Evolutionary conservation across 139 green algal species (phyloP).

Genomic region (Picocystis salinarum): DNA sequence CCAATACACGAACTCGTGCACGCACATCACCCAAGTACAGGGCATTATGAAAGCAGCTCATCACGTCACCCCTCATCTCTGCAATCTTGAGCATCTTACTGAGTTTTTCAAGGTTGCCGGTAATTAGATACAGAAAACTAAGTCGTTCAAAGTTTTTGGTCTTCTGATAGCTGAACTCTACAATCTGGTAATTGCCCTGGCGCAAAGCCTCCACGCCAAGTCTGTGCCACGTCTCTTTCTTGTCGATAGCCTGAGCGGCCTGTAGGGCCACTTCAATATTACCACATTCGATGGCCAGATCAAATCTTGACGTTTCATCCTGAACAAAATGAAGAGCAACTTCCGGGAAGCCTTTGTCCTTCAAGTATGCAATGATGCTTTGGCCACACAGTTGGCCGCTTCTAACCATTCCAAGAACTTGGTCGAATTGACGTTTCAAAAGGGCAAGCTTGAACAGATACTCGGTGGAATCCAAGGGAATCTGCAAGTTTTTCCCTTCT

Average conservation of each 20-base stretch:
- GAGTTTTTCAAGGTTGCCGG: constrained; percentile 78
- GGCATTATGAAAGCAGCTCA: constrained; percentile 91
- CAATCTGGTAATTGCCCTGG: constrained; percentile 92
- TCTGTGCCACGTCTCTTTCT: constrained; percentile 88
- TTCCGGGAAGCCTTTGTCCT: constrained; percentile 93
- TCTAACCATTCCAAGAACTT: constrained; percentile 83
- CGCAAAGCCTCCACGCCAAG: constrained; percentile 69
- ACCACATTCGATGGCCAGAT: constrained; percentile 77
- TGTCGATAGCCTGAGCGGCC: constrained; percentile 77
- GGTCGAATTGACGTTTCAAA: constrained; percentile 75
- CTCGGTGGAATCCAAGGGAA: constrained; percentile 73
- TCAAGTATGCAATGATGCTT: constrained; percentile 94
- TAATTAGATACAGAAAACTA: constrained; percentile 98
- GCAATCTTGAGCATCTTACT: constrained; percentile 96
- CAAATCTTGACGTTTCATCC: constrained; percentile 77
- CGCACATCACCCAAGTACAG: constrained; percentile 87
- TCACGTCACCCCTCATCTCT: constrained; percentile 82
- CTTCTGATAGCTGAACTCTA: constrained; percentile 97
- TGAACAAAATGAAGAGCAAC: constrained; percentile 89
- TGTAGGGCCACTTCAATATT: constrained; percentile 96
- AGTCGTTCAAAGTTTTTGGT: constrained; percentile 95
- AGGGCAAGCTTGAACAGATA: constrained; percentile 99
- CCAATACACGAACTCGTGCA: constrained; percentile 61
- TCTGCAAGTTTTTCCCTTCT: constrained; percentile 72
- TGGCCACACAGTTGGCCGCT: constrained; percentile 68